Conservation (phyloP, 1,284 basidiomycete genomes). For the Cutaneotrichosporon sp. region DNA sequence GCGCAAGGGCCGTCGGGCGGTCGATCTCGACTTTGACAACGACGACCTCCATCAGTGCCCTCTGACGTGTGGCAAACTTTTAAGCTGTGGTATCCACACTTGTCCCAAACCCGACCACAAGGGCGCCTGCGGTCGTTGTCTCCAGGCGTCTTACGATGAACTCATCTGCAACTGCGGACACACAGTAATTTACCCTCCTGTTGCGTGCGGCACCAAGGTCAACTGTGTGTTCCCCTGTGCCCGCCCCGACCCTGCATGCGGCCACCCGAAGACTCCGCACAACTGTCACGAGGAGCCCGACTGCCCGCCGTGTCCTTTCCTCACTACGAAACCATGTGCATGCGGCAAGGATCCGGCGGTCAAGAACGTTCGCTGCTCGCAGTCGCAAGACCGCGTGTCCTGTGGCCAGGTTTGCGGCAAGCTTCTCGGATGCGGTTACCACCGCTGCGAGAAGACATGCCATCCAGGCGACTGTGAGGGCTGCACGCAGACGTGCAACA, state of each 20-base stretch:
- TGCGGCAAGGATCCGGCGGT: slow-evolving; percentile 71
- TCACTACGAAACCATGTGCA: slow-evolving; percentile 72
- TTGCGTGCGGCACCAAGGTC: slow-evolving; percentile 62
- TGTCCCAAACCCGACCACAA: slow-evolving; percentile 73
- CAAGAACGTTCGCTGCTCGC: slow-evolving; percentile 62
- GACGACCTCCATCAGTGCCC: slow-evolving; percentile 70
- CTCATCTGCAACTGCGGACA: slow-evolving; percentile 73
- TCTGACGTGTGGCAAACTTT: slow-evolving; percentile 64
- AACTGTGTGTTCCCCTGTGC: slow-evolving; percentile 72
- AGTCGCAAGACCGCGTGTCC: slow-evolving; percentile 62
- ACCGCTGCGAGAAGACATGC: slow-evolving; percentile 72
- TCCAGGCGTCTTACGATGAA: slow-evolving; percentile 85
- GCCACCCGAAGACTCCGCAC: slow-evolving; percentile 71
- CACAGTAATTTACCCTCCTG: slow-evolving; percentile 64
- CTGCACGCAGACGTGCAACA: slow-evolving; percentile 72
- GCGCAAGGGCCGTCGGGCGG: slow-evolving; percentile 56
- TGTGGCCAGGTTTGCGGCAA: slow-evolving; percentile 77
- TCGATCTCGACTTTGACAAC: slow-evolving; percentile 33
- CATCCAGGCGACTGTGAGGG: slow-evolving; percentile 71
- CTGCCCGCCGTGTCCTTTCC: slow-evolving; percentile 78
- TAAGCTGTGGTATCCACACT: slow-evolving; percentile 70
- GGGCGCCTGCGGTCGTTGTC: slow-evolving; percentile 71
- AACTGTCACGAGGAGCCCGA: slow-evolving; percentile 64
- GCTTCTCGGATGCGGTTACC: slow-evolving; percentile 73
- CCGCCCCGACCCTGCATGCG: slow-evolving; percentile 66